Conservation (phyloP, 768 basidiomycete genomes). For the Naganishia friedmannii region DNA sequence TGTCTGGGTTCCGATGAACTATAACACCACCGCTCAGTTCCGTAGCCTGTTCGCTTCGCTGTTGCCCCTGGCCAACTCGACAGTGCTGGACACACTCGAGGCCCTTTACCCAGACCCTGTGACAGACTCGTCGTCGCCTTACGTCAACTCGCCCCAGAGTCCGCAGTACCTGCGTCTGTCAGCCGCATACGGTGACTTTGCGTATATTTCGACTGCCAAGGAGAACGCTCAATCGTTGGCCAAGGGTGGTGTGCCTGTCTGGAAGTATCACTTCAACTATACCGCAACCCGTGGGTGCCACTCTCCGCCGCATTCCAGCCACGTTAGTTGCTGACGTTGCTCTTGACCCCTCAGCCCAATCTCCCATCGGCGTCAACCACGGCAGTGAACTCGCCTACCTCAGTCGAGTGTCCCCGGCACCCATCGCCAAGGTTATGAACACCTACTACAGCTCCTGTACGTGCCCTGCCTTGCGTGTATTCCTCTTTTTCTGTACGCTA, state of each 20-base stretch:
- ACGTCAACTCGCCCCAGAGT: slow-evolving; percentile 2
- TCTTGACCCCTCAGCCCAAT: background rate
- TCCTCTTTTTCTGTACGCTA: too few species aligned
- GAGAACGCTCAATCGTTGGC: slow-evolving; percentile 10
- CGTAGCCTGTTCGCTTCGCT: background rate
- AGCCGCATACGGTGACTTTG: slow-evolving; percentile 22
- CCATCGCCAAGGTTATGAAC: slow-evolving; percentile 22
- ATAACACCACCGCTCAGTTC: background rate
- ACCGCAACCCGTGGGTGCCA: background rate
- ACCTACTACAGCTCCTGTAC: slow-evolving; percentile 25
- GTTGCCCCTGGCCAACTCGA: slow-evolving; percentile 22
- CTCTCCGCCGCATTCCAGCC: background rate
- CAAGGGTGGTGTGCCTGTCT: slow-evolving; percentile 6
- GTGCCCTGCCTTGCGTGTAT: background rate
- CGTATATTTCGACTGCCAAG: slow-evolving; percentile 21
- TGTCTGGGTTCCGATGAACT: slow-evolving; percentile 9
- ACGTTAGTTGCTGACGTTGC: background rate
- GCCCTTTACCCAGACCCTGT: slow-evolving; percentile 16
- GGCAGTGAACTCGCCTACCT: slow-evolving; percentile 12
- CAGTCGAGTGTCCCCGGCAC: slow-evolving; percentile 1
- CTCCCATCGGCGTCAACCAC: slow-evolving; percentile 17
- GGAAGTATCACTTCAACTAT: slow-evolving; percentile 27
- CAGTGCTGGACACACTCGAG: slow-evolving; percentile 3
- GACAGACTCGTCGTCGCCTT: background rate
- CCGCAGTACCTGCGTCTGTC: slow-evolving; percentile 3